Evolutionary conservation across 495 filamentous ascomycete genomes (phyloP), one percentile per base, ranked within the genome.

Genomic region (Bombardia bombarda): DNA sequence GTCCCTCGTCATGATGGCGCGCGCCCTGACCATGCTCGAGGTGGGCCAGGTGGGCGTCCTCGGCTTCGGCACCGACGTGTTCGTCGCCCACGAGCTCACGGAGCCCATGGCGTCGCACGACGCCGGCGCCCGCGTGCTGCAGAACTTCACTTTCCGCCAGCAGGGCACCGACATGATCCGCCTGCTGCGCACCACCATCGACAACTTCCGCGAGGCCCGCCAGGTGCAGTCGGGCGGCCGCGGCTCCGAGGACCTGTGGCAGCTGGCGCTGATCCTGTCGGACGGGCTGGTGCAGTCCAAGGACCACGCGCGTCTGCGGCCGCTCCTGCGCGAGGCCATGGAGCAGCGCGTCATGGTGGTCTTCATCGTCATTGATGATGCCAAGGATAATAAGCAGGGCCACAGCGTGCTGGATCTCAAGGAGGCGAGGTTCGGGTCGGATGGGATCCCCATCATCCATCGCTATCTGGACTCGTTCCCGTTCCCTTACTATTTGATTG

Each of bases 261-360:
- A 99, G 66, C 69, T 99, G 2, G 78, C 89, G 42, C 74, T 99
- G 23, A 85, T 99, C 46, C 80, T 99, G 20, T 90, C 84, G 1
- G 93, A 99, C 53, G 93, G 93, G 17, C 77, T 96, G 21, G 94
- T 87, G 45, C 86, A 94, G 51, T 69, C 66, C 26, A 55, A 63
- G 13, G 82, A 87, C 32, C 90, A 95, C 58, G 87, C 84, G n/a
- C 71, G 75, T 1, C 83, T 99, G 43, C 70, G 80, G 9, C 74
- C 87, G 16, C 73, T 97, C 18, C 79, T 97, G 4, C 68, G 92
- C 6, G 82, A 88, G 53, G 90, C 92, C 3, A 79, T 86, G 51
- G 90, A 95, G 61, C 87, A 95, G 62, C 71, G 87, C 8, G 90
- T 99, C 53, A 96, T 99, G 92, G 82, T 97, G 40, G 89, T 99